phyloP scores from a whole-genome alignment of 768 basidiomycete genomes.

The Kwoniella newhampshirensis region DNA sequence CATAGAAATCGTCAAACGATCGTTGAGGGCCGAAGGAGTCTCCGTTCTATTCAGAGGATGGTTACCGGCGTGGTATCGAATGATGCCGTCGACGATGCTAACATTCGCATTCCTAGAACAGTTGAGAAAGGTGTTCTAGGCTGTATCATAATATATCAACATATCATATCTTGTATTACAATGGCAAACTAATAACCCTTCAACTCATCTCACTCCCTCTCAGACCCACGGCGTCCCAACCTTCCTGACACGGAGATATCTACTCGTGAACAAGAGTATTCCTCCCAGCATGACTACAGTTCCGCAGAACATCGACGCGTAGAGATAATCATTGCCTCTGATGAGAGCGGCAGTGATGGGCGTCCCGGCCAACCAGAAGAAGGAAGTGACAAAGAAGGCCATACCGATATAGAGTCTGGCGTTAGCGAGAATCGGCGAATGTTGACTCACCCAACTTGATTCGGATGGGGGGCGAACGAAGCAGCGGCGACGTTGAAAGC shows the following conservation, averaged over 20 bases:
- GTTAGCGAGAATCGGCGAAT: not conserved
- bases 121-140: constrained; percentile 25
- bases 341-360: constrained; percentile 33
- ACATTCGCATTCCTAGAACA: constrained; percentile 35
- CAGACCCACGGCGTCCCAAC: constrained; percentile 17
- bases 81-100: constrained; percentile 28
- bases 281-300: constrained; percentile 15
- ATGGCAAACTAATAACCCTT: too few species aligned
- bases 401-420: constrained; percentile 34
- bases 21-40: constrained; percentile 18
- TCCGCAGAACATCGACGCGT: constrained; percentile 31
- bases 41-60: constrained; percentile 27
- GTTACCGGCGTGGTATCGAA: constrained; percentile 31
- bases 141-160: not conserved
- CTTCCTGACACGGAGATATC: not conserved
- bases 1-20: constrained; percentile 6
- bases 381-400: constrained; percentile 34
- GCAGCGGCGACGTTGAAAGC: constrained; percentile 27
- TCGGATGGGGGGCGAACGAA: constrained; percentile 22
- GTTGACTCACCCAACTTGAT: constrained; percentile 24
- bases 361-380: constrained; percentile 32
- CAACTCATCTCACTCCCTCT: constrained; percentile 3
- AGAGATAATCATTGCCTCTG: constrained; percentile 24
- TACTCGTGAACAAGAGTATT: not conserved
- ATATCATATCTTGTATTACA: too few species aligned